These are phyloP conservation scores for Fusarium palustre DNA, from an alignment of 2,329 filamentous ascomycete species.

Conservation along the genomic window DNA sequence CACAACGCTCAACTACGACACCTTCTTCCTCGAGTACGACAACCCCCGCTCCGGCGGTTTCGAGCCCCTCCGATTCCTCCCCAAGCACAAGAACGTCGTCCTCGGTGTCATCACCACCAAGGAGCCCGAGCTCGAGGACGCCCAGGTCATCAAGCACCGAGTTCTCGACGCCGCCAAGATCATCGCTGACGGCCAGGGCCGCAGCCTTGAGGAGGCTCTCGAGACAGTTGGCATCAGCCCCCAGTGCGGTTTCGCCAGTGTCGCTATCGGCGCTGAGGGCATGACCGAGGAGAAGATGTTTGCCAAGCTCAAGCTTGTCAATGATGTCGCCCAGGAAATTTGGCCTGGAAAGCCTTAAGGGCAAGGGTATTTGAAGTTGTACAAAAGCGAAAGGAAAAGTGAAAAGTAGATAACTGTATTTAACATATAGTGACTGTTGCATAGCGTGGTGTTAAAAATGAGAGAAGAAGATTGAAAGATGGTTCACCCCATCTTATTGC, in stretches of 20 bases:
- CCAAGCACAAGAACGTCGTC: constrained; percentile 70
- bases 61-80: constrained; percentile 70
- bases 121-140: constrained; percentile 67
- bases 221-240: constrained; percentile 74
- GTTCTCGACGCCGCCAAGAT: constrained; percentile 71
- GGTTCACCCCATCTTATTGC: not conserved
- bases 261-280: constrained; percentile 72
- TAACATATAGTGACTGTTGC: not conserved
- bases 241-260: constrained; percentile 78
- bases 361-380: not conserved
- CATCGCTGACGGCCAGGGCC: constrained; percentile 72
- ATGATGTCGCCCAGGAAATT: constrained; percentile 72
- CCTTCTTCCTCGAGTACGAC: constrained; percentile 72
- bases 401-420: constrained; percentile 9
- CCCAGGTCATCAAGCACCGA: constrained; percentile 64
- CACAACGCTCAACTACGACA: constrained; percentile 68
- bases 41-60: constrained; percentile 70
- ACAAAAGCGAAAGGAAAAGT: not conserved
- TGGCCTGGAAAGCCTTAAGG: constrained; percentile 59
- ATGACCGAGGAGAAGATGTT: constrained; percentile 76
- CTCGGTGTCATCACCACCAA: constrained; percentile 72
- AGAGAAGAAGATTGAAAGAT: not conserved
- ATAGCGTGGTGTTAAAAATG: not conserved
- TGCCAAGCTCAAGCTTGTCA: constrained; percentile 75
- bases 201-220: constrained; percentile 72